These are phyloP conservation scores for Pyrus betulifolia DNA, from an alignment of 306 rosid species.

Conservation along the genomic window DNA sequence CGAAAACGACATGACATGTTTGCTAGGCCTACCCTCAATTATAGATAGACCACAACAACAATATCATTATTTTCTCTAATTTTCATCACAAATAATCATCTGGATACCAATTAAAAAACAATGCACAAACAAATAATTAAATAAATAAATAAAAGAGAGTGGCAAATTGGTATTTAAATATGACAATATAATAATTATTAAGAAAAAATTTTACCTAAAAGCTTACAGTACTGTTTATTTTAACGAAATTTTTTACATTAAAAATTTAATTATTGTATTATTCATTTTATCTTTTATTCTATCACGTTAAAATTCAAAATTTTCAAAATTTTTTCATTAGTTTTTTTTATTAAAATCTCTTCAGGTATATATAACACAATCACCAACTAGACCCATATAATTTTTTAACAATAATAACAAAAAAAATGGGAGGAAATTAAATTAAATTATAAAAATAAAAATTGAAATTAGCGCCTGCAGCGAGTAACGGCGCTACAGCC, in stretches of 20 bases:
- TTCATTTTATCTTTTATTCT: too few species aligned
- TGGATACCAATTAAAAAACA: neutral
- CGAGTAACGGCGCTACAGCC: constrained; percentile 79
- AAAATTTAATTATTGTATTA: too few species aligned
- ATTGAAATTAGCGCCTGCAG: constrained; percentile 53
- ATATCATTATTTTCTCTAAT: neutral
- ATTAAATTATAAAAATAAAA: neutral
- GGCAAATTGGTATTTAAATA: neutral
- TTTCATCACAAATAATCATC: neutral
- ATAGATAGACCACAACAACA: neutral
- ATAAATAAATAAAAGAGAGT: neutral
- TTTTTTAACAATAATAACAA: neutral
- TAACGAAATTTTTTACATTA: too few species aligned
- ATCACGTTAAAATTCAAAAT: too few species aligned
- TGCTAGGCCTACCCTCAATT: too few species aligned
- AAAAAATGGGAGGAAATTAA: neutral
- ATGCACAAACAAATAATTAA: neutral
- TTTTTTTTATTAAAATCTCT: neutral
- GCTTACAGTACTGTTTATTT: too few species aligned
- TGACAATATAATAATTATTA: neutral
- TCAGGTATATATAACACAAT: constrained; percentile 3
- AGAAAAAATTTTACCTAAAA: too few species aligned
- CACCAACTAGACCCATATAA: neutral
- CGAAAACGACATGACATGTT: too few species aligned
- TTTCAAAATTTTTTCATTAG: too few species aligned